Evolutionary conservation across 78 protist species (phyloP).

Genomic region (Monocercomonoides exilis): DNA sequence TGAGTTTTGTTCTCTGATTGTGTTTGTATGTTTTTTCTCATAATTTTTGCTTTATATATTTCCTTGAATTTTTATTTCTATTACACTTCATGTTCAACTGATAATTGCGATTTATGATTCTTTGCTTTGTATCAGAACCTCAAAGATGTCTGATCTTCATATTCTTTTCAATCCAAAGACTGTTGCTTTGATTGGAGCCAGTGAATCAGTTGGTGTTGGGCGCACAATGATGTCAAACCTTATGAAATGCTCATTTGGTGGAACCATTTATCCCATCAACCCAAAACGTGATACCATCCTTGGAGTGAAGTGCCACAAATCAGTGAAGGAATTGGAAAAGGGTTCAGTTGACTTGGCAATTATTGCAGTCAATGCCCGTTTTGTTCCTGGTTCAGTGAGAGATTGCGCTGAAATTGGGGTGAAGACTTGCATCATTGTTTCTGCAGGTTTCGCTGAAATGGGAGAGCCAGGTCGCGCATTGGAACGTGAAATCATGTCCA

Average conservation of each 20-base stretch:
- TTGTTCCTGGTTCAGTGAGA: background rate
- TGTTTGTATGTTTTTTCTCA: no score
- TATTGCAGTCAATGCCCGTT: conserved; percentile 10
- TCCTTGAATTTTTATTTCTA: no score
- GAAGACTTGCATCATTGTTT: conserved; percentile 18
- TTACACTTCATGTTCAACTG: no score
- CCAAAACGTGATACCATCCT: conserved; percentile 1
- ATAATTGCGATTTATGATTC: no score
- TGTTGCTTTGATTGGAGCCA: conserved; percentile 38
- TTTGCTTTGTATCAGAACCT: no score
- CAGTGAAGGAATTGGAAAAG: conserved; percentile 9
- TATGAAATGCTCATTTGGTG: background rate
- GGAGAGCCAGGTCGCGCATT: conserved; percentile 15
- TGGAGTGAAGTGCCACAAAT: background rate
- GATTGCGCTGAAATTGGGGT: conserved; percentile 7
- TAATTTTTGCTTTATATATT: no score
- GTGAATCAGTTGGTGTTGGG: conserved; percentile 24
- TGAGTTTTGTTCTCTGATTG: no score
- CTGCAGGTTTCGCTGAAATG: conserved; percentile 44
- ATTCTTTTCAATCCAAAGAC: conserved; percentile 16
- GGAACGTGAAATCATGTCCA: conserved; percentile 2
- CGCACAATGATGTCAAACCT: conserved; percentile 11
- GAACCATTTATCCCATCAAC: conserved; percentile 33
- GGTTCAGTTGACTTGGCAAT: conserved; percentile 14
- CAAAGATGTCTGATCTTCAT: no score